Conservation (phyloP, 31 red algal species). For the Asparagopsis taxiformis region DNA sequence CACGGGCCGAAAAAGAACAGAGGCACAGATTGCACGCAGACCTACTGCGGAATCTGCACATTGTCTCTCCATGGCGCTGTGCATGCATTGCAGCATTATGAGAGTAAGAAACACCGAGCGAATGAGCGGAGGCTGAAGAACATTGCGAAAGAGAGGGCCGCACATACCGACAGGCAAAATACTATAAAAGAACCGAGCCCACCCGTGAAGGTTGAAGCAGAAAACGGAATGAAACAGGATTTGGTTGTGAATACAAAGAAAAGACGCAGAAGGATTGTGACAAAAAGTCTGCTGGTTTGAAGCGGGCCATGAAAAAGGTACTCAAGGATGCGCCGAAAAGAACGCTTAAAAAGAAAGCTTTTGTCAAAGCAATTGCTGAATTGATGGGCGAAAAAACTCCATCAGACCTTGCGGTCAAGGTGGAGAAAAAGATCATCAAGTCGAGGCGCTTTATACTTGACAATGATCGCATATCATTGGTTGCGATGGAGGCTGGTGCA, state of each 20-base stretch:
- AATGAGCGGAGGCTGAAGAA: too few species aligned
- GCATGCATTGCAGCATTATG: conserved; percentile 53
- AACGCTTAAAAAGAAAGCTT: background rate
- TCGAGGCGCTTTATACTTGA: background rate
- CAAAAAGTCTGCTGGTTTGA: background rate
- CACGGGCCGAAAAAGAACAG: conserved; percentile 8
- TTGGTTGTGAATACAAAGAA: background rate
- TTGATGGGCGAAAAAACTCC: background rate
- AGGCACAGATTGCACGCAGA: background rate
- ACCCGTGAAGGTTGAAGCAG: conserved; percentile 16
- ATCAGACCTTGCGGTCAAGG: background rate
- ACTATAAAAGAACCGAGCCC: too few species aligned
- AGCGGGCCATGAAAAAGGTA: conserved; percentile 14
- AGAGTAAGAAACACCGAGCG: conserved; percentile 63
- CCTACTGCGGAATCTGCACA: conserved; percentile 29
- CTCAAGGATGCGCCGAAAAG: conserved; percentile 11
- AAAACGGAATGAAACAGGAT: background rate
- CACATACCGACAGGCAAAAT: too few species aligned
- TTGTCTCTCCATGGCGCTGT: conserved; percentile 52
- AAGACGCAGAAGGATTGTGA: background rate
- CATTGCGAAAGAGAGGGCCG: too few species aligned
- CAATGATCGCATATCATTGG: background rate
- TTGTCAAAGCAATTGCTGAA: background rate
- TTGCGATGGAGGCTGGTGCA: background rate
- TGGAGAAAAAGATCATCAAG: background rate